These are phyloP conservation scores for Candida oleophila DNA, from an alignment of 805 yeast genomes.

Conservation along the genomic window DNA sequence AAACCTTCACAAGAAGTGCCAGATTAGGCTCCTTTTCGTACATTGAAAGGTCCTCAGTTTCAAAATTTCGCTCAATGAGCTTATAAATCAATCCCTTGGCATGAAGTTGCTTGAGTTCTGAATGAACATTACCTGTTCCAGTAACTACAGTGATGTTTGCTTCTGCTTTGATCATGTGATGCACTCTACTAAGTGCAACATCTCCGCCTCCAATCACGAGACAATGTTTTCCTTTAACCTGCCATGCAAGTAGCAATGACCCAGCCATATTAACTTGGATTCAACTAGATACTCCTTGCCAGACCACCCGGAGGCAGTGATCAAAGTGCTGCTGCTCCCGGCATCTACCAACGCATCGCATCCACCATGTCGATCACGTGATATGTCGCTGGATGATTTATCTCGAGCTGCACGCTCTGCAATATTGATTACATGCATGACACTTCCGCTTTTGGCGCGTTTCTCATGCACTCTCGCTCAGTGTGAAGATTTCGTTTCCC, in stretches of 20 bases:
- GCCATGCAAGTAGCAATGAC: conserved; percentile 72
- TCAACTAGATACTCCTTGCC: background rate
- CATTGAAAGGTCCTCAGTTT: conserved; percentile 47
- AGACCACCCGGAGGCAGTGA: too few species aligned
- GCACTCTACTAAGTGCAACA: conserved; percentile 71
- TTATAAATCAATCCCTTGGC: conserved; percentile 41
- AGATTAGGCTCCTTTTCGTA: conserved; percentile 29
- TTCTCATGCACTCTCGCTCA: too few species aligned
- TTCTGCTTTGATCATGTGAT: conserved; percentile 65
- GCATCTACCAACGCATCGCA: background rate
- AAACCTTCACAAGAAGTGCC: conserved; percentile 16
- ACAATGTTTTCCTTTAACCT: conserved; percentile 62
- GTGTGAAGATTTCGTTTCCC: too few species aligned
- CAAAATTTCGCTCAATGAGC: conserved; percentile 46
- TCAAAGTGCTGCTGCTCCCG: background rate
- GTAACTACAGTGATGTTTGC: conserved; percentile 69
- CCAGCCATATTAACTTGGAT: conserved; percentile 23
- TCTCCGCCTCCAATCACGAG: conserved; percentile 77
- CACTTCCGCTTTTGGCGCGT: too few species aligned
- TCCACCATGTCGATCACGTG: background rate
- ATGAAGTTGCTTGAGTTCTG: conserved; percentile 24
- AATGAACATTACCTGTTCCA: conserved; percentile 30
- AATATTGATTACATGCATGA: too few species aligned
- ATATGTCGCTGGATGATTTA: background rate
- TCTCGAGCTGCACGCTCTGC: too few species aligned